A percentile compares a stretch with the other conserved stretches of the same genome.
phyloP scores from a whole-genome alignment of 306 rosid genomes.

The Crotalaria pallida region DNA sequence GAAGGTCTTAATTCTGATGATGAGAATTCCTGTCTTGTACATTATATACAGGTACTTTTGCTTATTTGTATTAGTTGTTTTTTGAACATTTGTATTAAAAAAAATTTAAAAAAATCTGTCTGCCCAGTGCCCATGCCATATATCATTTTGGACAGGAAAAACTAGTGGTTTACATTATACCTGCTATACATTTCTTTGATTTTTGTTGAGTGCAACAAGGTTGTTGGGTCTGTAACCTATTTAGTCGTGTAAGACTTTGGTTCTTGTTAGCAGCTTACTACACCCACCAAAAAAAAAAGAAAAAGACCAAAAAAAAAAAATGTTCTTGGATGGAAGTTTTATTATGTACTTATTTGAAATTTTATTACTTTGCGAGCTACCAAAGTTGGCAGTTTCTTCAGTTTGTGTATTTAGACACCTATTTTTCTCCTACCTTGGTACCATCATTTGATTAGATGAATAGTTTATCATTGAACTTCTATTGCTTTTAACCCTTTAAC shows the following conservation, averaged over 20 bases:
- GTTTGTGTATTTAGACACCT: neutral
- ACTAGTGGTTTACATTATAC: neutral
- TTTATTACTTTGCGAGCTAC: neutral
- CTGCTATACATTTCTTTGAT: neutral
- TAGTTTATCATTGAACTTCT: neutral
- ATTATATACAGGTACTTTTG: constrained; percentile 68
- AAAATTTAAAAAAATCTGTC: too few relatives aligned
- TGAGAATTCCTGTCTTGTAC: constrained; percentile 84
- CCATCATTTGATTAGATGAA: constrained; percentile 8
- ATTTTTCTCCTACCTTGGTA: neutral
- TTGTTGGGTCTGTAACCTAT: neutral
- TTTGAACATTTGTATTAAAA: neutral
- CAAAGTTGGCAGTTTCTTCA: neutral
- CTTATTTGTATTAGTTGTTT: neutral
- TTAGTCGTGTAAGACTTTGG: neutral
- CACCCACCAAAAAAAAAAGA: too few relatives aligned
- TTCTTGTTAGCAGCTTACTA: neutral
- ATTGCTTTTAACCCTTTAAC: constrained; percentile 6
- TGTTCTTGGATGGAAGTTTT: neutral
- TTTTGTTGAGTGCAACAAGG: neutral
- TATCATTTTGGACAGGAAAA: neutral
- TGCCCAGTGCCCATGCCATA: too few relatives aligned
- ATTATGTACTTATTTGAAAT: neutral
- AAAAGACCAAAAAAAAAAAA: too few relatives aligned
- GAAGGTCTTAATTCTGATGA: constrained; percentile 82